These are phyloP conservation scores for Stentor coeruleus DNA, from an alignment of 73 alveolate species.

Conservation along the genomic window DNA sequence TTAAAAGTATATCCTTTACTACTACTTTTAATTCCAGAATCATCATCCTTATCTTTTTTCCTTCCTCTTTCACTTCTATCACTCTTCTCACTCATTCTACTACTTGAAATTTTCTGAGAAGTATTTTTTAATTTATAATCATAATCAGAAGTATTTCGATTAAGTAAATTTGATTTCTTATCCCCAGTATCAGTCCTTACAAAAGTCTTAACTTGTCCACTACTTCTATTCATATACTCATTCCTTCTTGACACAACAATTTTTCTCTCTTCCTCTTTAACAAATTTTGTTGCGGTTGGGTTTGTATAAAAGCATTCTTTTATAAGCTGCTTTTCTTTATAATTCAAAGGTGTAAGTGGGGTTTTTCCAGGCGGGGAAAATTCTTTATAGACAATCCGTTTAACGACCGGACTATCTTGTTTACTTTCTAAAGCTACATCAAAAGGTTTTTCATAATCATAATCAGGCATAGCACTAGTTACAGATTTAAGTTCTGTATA, in stretches of 20 bases:
- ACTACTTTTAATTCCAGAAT: too few species aligned
- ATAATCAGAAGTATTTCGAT: too few species aligned
- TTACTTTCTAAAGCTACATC: background rate
- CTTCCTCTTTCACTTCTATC: too few species aligned
- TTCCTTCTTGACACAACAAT: background rate
- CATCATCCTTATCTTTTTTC: too few species aligned
- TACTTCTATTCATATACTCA: background rate
- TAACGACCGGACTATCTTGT: background rate
- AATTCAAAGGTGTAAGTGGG: slow-evolving; percentile 4
- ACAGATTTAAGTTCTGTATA: background rate
- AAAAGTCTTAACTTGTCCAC: background rate
- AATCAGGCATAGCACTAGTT: background rate
- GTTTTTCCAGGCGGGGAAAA: slow-evolving; percentile 1
- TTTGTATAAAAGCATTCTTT: slow-evolving; percentile 1
- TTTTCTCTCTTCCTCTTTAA: slow-evolving; percentile 6
- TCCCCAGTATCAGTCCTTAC: slow-evolving; percentile 12
- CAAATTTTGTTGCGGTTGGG: background rate
- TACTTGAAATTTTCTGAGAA: too few species aligned
- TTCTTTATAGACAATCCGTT: slow-evolving; percentile 14
- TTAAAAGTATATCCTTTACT: too few species aligned
- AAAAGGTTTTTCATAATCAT: background rate
- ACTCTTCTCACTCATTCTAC: too few species aligned
- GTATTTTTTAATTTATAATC: too few species aligned
- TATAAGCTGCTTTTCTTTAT: background rate
- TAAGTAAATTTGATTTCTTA: background rate